Base-by-base conservation (phyloP, 2,329 filamentous ascomycete species). In the Bisporella sp. region DNA sequence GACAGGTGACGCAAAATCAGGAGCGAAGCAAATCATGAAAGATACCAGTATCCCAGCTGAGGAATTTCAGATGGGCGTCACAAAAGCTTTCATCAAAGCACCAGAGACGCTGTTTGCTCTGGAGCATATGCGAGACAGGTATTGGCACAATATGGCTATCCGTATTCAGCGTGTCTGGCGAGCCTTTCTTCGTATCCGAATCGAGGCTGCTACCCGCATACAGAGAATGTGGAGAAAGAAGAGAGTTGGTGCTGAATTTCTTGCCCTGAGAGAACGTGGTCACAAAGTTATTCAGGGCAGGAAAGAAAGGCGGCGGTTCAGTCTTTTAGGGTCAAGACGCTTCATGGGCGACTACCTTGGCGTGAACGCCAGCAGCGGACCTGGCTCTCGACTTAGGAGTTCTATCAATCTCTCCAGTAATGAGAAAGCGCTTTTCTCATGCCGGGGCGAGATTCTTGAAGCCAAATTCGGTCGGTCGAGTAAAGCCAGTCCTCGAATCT, bases 121-220 rank as follows among this genome's bases (percentile, higher is more conserved):
- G 8, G 93, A 99, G 69, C 91, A 95, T 51, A 97, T 99, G 92
- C 82, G 93, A 65, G 93, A 99, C 66, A 79, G 89, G 50, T 99
- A 97, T 70, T 97, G 92, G 92, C 92, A 97, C 70, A 99, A 97
- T 71, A 97, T 99, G 93, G 93, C 93, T 4, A 95, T 92, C 53
- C 83, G 93, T 52, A 97, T 99, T 53, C 93, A 99, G 71, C 82
- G 93, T 59, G 93, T 95, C 64, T 99, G 93, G 93, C 82, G 93
- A 62, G 95, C 95, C 47, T 97, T 96, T 64, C 78, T 97, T 40
- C 84, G 92, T 5, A 97, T 97, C 69, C 82, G 93, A 42, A 86
- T 83, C 30, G 93, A 99, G 69, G 93, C 89, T 52, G 93, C 93
- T 5, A 96, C 86, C 11, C 82, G 93, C 33, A 97, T 99, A 58